Percentiles rank a stretch among this genome's conserved stretches.
Conservation (phyloP, 495 filamentous ascomycete genomes). For the Trichoderma gamsii region DNA sequence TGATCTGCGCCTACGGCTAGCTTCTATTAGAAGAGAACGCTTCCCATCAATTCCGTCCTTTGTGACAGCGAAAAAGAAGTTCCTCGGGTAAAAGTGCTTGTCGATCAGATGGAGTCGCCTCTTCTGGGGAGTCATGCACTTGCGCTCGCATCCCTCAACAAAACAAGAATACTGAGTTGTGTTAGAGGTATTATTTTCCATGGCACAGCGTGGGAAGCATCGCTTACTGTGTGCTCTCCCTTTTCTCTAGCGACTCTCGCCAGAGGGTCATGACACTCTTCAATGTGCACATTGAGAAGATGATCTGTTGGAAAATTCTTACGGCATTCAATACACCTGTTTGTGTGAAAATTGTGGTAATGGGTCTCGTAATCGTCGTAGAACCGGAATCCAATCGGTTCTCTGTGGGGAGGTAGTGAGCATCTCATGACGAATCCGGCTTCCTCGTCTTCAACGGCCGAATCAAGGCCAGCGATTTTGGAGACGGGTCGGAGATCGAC, state of each 20-base stretch:
- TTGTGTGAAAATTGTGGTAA: slow-evolving; percentile 72
- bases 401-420: slow-evolving; percentile 70
- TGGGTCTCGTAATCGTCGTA: slow-evolving; percentile 85
- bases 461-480: slow-evolving; percentile 42
- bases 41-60: slow-evolving; percentile 83
- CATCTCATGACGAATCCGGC: slow-evolving; percentile 50
- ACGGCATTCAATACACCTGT: slow-evolving; percentile 75
- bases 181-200: slow-evolving; percentile 17
- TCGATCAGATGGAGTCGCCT: slow-evolving; percentile 82
- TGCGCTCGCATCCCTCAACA: slow-evolving; percentile 77
- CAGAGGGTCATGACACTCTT: slow-evolving; percentile 86
- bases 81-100: slow-evolving; percentile 88
- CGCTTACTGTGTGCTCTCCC: slow-evolving; percentile 79
- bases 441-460: slow-evolving; percentile 21
- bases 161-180: slow-evolving; percentile 73
- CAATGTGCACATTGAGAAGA: slow-evolving; percentile 78
- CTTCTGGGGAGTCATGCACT: slow-evolving; percentile 79
- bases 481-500: slow-evolving; percentile 26
- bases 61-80: slow-evolving; percentile 85
- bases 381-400: slow-evolving; percentile 59
- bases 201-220: background rate
- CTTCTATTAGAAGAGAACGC: slow-evolving; percentile 62
- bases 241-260: slow-evolving; percentile 60
- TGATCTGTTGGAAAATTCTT: slow-evolving; percentile 69
- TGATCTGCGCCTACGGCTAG: slow-evolving; percentile 46